Evolutionary conservation across 2,329 filamentous ascomycete species (phyloP), one percentile per base, ranked within the genome.

Genomic region (Hymenoscyphus infarciens): DNA sequence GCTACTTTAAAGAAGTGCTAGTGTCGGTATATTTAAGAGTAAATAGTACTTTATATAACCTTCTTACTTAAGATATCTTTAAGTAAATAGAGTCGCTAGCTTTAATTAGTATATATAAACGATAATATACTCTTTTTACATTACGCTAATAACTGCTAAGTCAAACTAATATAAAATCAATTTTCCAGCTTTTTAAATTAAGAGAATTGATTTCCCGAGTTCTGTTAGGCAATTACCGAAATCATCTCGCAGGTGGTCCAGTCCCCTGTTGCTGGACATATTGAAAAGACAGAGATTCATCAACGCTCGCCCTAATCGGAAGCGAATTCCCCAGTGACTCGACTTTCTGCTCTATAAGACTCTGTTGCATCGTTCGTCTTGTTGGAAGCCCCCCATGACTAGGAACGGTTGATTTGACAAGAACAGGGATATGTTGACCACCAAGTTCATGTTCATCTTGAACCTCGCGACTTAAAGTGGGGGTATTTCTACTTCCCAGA

Each of bases 381-480:
- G 10, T 25, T 11, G 5, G 33, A 5, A 57, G 33, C 7, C 56
- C 56, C 5, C 56, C 56, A 57, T 57, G 56, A 42, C 56, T 57
- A 25, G 56, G 31, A 15, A 42, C 15, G 5, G 35, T 42, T 16
- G 56, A 57, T 27, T 42, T 57, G n/a, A 57, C 56, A 13, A 42
- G 13, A 16, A 57, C 22, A 2, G 5, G 33, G 22, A 39, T 1
- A 15, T 27, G 33, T 8, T 57, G 16, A 13, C 56, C 56, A 22
- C 56, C 19, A 16, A 57, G 33, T 35, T 57, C 56, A 42, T 57
- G 16, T 16, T 39, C 13, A 22, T 57, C 56, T 27, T 57, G 56
- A 5, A 57, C 56, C 15, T 57, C 56, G 5, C 33, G 56, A 39
- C 56, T 57, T 19, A 42, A 22, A 29, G 25, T 27, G 25, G 55